Evolutionary conservation across 129 eudicot species (phyloP).

Genomic region (Tanacetum coccineum): DNA sequence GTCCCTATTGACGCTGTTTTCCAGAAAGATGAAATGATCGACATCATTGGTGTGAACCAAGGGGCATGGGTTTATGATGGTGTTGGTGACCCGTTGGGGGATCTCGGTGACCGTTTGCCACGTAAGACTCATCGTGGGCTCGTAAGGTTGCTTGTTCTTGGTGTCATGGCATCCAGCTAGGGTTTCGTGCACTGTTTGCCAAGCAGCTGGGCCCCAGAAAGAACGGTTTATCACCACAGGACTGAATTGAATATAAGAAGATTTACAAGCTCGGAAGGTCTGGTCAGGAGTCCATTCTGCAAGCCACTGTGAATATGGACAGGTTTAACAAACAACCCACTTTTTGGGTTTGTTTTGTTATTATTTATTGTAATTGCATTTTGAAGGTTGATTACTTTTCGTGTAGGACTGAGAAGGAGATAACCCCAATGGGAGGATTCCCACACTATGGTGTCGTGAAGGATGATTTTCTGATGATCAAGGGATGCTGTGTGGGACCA

Average conservation of each 20-base stretch:
- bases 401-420: slow-evolving; percentile 63
- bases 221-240: slow-evolving; percentile 60
- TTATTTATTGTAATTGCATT: background rate
- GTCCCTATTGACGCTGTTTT: slow-evolving; percentile 58
- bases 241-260: slow-evolving; percentile 64
- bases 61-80: slow-evolving; percentile 71
- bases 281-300: slow-evolving; percentile 60
- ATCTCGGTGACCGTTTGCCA: slow-evolving; percentile 70
- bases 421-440: slow-evolving; percentile 69
- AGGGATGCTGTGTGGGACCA: slow-evolving; percentile 70
- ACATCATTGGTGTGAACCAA: slow-evolving; percentile 63
- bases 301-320: slow-evolving; percentile 52
- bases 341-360: background rate
- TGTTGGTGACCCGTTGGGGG: slow-evolving; percentile 72
- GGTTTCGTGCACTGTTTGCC: slow-evolving; percentile 59
- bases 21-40: slow-evolving; percentile 67
- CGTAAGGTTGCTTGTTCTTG: slow-evolving; percentile 73
- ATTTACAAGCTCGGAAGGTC: slow-evolving; percentile 57
- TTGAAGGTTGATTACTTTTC: background rate
- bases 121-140: slow-evolving; percentile 74
- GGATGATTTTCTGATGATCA: slow-evolving; percentile 60
- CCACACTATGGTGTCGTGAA: slow-evolving; percentile 67
- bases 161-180: slow-evolving; percentile 75
- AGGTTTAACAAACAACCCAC: slow-evolving; percentile 23
- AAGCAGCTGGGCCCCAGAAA: too few species aligned